These are phyloP conservation scores for Cornus suecica DNA, from an alignment of 148 eudicot species.

Conservation along the genomic window DNA sequence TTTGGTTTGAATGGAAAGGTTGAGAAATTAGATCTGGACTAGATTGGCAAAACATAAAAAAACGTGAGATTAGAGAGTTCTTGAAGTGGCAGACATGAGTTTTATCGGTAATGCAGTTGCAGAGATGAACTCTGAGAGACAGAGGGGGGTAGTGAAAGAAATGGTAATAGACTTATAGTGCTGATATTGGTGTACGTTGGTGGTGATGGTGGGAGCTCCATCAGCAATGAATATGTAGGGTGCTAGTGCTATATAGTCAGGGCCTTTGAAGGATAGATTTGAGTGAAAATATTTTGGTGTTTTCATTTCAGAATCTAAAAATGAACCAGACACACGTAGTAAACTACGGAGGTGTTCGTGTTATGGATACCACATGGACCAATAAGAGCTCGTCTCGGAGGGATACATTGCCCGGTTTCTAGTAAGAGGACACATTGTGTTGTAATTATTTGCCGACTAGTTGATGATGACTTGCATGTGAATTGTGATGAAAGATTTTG, in stretches of 20 bases:
- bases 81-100: slow-evolving; percentile 31
- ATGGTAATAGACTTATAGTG: neutral
- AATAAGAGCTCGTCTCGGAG: neutral
- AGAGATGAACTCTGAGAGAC: slow-evolving; percentile 6
- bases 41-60: neutral
- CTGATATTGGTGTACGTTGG: neutral
- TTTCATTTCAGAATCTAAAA: slow-evolving; percentile 8
- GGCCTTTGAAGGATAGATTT: slow-evolving; percentile 9
- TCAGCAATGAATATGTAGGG: slow-evolving; percentile 22
- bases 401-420: neutral
- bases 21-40: neutral
- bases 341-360: slow-evolving; percentile 9
- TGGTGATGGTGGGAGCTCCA: slow-evolving; percentile 29
- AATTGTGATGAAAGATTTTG: too few species aligned
- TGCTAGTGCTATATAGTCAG: neutral
- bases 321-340: slow-evolving; percentile 20
- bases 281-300: slow-evolving; percentile 6
- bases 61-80: neutral
- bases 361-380: slow-evolving; percentile 30
- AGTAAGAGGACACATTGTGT: neutral
- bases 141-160: slow-evolving; percentile 1
- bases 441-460: neutral
- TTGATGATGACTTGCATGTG: neutral
- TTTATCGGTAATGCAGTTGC: slow-evolving; percentile 19
- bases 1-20: slow-evolving; percentile 11